Base-by-base conservation (phyloP, 2,329 filamentous ascomycete genomes). In the Cadophora sp. region DNA sequence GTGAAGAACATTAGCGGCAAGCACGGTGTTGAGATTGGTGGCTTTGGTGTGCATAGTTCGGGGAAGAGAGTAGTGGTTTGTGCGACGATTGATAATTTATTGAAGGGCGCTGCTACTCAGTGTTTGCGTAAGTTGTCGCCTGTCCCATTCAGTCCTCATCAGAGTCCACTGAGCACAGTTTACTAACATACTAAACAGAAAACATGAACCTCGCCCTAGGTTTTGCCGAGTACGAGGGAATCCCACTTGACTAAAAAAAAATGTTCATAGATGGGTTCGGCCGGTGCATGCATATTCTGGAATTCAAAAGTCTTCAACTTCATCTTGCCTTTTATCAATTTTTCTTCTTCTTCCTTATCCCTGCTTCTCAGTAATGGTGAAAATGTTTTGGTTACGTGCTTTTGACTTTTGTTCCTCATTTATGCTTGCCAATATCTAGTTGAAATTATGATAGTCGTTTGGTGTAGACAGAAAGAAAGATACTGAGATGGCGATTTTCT, bases 1-100 rank as follows among this genome's bases (percentile, higher is more conserved):
- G 95, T 98, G 65, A 96, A 94, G 82, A 83, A 89, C 73, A 97
- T 97, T 75, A 87, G 87, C 73, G 89, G 91, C 70, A 92, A 91
- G 82, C 95, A 98, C 78, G 91, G 92, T 24, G 91, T 97, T 4
- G 94, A 98, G 82, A 94, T 99, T 79, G 96, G 96, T 67, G 94
- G 92, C 0, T 98, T 98, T 76, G 94, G 93, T n/a, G 93, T 97
- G 47, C 91, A 97, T 81, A 93, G 87, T 73, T 89, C 87, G 24
- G 95, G 95, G 66, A 96, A 94, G 86, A 87, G 96, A 61, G 94
- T 96, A 0, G 95, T 98, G n/a, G 87, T 98, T 70, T 96, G 94
- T 77, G 92, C 91, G 20, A 97, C 92, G 2, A 97, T 97, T 75
- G 94, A 97, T 80, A 97, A 97, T 80, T 82, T 97, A 73, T 85